A percentile compares a stretch with the other conserved stretches of the same genome.
Evolutionary conservation across 495 filamentous ascomycete species (phyloP).

Genomic region (Xylaria nigripes): DNA sequence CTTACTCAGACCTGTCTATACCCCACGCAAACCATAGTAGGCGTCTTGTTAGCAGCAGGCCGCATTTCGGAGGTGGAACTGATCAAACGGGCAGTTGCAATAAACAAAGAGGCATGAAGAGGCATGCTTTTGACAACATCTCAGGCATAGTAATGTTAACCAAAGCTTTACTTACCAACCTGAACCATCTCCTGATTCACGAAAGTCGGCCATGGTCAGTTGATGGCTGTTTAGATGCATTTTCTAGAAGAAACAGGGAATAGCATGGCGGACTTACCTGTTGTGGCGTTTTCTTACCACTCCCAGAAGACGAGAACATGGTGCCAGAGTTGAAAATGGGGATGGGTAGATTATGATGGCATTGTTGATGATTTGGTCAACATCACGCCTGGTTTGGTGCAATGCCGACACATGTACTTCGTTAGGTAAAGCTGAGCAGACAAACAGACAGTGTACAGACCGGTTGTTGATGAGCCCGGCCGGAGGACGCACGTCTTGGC

Average conservation of each 20-base stretch:
- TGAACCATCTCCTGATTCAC: slow-evolving; percentile 88
- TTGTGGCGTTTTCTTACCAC: slow-evolving; percentile 60
- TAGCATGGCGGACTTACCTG: slow-evolving; percentile 49
- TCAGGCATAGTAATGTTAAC: neutral
- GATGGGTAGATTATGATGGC: slow-evolving; percentile 9
- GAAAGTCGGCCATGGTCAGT: slow-evolving; percentile 26
- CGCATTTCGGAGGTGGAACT: neutral
- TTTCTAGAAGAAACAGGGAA: slow-evolving; percentile 3
- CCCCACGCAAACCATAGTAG: neutral
- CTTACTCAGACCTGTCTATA: slow-evolving; percentile 56
- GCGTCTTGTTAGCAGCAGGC: slow-evolving; percentile 2
- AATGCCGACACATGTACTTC: neutral
- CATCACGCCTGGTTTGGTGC: slow-evolving; percentile 4
- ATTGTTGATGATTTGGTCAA: slow-evolving; percentile 13
- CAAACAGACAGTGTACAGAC: too few relatives aligned
- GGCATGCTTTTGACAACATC: slow-evolving; percentile 5
- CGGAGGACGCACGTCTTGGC: too few relatives aligned
- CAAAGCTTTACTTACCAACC: slow-evolving; percentile 60
- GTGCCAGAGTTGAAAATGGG: slow-evolving; percentile 17
- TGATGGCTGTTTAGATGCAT: neutral
- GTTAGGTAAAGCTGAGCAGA: too few relatives aligned
- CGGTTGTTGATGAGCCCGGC: neutral
- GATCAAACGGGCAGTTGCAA: neutral
- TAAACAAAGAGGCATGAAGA: neutral
- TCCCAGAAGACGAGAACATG: slow-evolving; percentile 50